Conservation (phyloP, 192 early-diverging fungal species). For the Gamsiella multidivaricata region DNA sequence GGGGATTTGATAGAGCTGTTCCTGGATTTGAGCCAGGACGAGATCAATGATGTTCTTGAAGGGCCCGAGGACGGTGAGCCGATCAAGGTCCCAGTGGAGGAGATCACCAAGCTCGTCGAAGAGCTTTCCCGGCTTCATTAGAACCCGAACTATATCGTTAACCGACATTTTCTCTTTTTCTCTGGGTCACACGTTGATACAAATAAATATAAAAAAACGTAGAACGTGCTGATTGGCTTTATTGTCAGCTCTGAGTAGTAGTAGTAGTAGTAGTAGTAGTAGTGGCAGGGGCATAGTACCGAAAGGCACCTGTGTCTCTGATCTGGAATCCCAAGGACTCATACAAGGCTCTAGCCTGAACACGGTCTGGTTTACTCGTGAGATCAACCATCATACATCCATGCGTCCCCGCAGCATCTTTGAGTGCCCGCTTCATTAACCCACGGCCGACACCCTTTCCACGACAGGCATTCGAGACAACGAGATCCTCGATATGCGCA, state of each 20-base stretch:
- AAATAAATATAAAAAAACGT: neutral
- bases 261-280: too few species aligned
- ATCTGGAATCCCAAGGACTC: slow-evolving; percentile 58
- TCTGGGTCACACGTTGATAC: neutral
- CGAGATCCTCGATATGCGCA: slow-evolving; percentile 64
- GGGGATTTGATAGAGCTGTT: slow-evolving; percentile 93
- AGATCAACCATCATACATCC: slow-evolving; percentile 53
- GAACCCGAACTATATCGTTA: too few species aligned
- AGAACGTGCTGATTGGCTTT: too few species aligned
- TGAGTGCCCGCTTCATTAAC: slow-evolving; percentile 37
- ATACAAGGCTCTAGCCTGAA: slow-evolving; percentile 58
- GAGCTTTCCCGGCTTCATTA: slow-evolving; percentile 68
- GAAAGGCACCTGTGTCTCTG: slow-evolving; percentile 58
- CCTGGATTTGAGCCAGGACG: slow-evolving; percentile 71
- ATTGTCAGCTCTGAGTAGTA: too few species aligned
- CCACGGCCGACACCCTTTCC: slow-evolving; percentile 51
- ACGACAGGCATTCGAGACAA: slow-evolving; percentile 46
- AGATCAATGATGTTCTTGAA: slow-evolving; percentile 49
- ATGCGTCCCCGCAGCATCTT: slow-evolving; percentile 34
- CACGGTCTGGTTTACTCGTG: slow-evolving; percentile 59
- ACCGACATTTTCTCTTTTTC: slow-evolving; percentile 2
- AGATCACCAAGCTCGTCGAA: slow-evolving; percentile 67
- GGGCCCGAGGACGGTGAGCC: slow-evolving; percentile 41
- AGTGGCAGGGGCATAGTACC: slow-evolving; percentile 42
- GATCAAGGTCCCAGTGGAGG: slow-evolving; percentile 51